Evolutionary conservation across 495 filamentous ascomycete species (phyloP).

Genomic region (Aspergillus panamensis): DNA sequence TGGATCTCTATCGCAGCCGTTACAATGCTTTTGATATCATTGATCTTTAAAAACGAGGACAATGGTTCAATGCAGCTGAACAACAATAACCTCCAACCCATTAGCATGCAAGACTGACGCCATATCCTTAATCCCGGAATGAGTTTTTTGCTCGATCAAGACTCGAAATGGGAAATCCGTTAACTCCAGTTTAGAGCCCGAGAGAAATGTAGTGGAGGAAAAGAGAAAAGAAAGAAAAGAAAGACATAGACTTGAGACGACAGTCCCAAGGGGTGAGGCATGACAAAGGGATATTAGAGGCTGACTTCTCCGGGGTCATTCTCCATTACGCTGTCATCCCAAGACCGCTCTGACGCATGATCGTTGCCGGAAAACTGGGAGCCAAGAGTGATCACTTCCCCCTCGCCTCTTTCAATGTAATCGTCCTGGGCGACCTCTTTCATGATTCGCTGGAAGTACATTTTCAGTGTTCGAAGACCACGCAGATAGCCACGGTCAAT

Average conservation of each 20-base stretch:
- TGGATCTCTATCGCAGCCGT: conserved; percentile 12
- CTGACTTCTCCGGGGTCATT: conserved; percentile 47
- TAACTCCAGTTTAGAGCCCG: conserved; percentile 17
- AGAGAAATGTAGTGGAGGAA: conserved; percentile 3
- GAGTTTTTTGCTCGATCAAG: conserved; percentile 17
- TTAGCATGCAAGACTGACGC: conserved; percentile 24
- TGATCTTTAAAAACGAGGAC: conserved; percentile 11
- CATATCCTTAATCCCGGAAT: conserved; percentile 9
- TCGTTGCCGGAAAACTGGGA: conserved; percentile 31
- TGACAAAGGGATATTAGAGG: conserved; percentile 28
- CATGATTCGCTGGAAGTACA: conserved; percentile 87
- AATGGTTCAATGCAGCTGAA: conserved; percentile 12
- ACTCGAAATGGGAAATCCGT: conserved; percentile 17
- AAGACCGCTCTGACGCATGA: conserved; percentile 33
- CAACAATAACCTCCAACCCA: conserved; percentile 15
- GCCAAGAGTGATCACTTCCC: conserved; percentile 39
- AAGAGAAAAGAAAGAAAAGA: conserved; percentile 3
- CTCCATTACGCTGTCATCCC: conserved; percentile 45
- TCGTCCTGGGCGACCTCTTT: conserved; percentile 65
- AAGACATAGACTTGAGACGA: neutral
- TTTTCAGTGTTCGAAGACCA: conserved; percentile 71
- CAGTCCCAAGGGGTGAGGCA: neutral
- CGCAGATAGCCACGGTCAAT: conserved; percentile 88
- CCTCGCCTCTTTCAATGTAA: conserved; percentile 47
- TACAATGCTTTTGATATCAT: conserved; percentile 18